Evolutionary conservation across 768 basidiomycete species (phyloP), one percentile per base, ranked within the genome.

Genomic region (Royoungia palumana): DNA sequence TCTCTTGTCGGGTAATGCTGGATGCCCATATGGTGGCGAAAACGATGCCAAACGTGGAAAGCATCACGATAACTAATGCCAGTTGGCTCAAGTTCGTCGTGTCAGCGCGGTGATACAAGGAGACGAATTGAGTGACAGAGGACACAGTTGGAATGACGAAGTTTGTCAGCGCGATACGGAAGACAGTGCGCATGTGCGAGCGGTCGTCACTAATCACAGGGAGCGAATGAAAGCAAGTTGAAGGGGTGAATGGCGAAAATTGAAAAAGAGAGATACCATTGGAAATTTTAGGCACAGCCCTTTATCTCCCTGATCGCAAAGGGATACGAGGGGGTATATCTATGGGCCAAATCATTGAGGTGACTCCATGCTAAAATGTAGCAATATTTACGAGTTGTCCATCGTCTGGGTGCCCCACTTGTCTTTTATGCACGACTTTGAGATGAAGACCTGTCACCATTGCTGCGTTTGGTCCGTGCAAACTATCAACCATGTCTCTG

Each of bases 361-460:
- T 1, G 12, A 14, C 16, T 27, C 14, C 10, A 25, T 27, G 8
- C 7, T 35, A 19, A 38, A 6, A 6, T 17, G 2, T 1, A 34
- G n/a, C 10, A 4, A n/a, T 2, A 47, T 46, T 36, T 5, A 67
- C 62, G 42, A 39, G 22, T 69, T 67, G 40, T 68, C 66, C 25
- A 59, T 50, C 2, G 64, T 30, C 47, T 67, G 65, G 1, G 58
- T 39, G 4, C 49, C 49, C 62, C 66, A 67, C 21, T 64, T 68
- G n/a, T 65, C 58, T 42, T 61, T 69, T 20, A 68, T 8, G 46
- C 58, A 65, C 11, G 64, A 68, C 4, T 55, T 46, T 10, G 52
- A 9, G 11, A 40, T 32, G 55, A 55, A 69, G 8, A 49, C 38
- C 20, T 5, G 24, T n/a, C 12, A 14, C 16, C 20, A 24, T 53